Evolutionary conservation across 2,329 filamentous ascomycete genomes (phyloP).

Genomic region (Botrytis sinoallii): DNA sequence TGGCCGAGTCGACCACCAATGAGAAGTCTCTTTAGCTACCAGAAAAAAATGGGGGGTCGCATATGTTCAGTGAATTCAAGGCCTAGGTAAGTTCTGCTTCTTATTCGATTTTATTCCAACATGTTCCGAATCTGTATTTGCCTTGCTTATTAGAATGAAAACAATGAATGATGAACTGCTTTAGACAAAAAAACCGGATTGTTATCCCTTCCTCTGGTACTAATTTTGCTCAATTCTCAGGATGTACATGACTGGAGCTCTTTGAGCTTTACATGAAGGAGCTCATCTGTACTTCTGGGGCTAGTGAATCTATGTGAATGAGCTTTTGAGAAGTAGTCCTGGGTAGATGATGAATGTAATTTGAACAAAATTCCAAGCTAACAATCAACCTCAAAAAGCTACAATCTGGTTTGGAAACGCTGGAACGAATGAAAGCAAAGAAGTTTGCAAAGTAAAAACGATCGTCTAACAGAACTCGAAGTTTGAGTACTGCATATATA

Average conservation of each 20-base stretch:
- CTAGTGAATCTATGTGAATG: not conserved
- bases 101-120: too few relatives aligned
- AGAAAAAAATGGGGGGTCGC: not conserved
- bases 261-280: not conserved
- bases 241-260: not conserved
- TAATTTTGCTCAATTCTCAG: too few relatives aligned
- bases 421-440: not conserved
- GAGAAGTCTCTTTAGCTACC: too few relatives aligned
- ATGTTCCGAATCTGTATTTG: not conserved
- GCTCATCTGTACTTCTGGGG: not conserved
- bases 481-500: not conserved
- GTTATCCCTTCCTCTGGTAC: not conserved
- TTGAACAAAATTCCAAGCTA: not conserved
- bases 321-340: not conserved
- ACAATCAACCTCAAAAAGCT: not conserved
- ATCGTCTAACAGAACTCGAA: not conserved
- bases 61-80: not conserved
- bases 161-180: not conserved
- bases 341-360: not conserved
- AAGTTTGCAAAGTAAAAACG: not conserved
- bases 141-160: not conserved
- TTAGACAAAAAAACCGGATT: not conserved
- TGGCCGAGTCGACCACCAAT: not conserved
- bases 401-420: not conserved
- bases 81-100: accelerated